These are phyloP conservation scores for Saccharomyces hybrid DNA, from an alignment of 1,139 yeast genomes.

Conservation along the genomic window DNA sequence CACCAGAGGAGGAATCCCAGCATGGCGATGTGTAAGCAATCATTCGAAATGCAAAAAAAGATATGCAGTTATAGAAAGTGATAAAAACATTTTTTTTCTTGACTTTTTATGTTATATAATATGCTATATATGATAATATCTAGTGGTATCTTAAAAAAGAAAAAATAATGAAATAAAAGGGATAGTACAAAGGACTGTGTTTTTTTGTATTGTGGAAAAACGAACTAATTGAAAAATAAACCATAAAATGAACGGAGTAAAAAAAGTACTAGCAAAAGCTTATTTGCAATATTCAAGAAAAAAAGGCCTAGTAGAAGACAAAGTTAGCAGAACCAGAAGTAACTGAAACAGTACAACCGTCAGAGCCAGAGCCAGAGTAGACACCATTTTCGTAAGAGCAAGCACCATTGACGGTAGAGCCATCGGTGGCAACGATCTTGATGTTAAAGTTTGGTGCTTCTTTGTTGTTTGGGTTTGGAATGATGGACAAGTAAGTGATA, in stretches of 20 bases:
- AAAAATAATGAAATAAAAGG: not conserved
- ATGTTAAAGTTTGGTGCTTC: conserved; percentile 76
- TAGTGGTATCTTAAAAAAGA: not conserved
- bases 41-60: not conserved
- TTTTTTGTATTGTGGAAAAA: conserved; percentile 1
- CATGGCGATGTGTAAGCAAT: conserved; percentile 11
- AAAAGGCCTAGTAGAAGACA: conserved; percentile 30
- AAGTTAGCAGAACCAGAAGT: conserved; percentile 65
- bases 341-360: conserved; percentile 93
- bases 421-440: conserved; percentile 70
- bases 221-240: not conserved
- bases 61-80: not conserved
- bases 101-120: not conserved
- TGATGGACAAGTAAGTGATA: conserved; percentile 76
- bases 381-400: conserved; percentile 76
- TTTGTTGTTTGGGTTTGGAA: conserved; percentile 89
- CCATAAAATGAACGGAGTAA: not conserved
- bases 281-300: not conserved
- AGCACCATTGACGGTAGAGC: conserved; percentile 58
- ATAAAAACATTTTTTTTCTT: not conserved
- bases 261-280: not conserved
- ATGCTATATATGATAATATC: not conserved
- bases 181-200: not conserved
- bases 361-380: conserved; percentile 60
- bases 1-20: conserved; percentile 44